A percentile compares a stretch with the other conserved stretches of the same genome.
phyloP scores from a whole-genome alignment of 1,284 basidiomycete genomes.

The Hymenochaete sp. region DNA sequence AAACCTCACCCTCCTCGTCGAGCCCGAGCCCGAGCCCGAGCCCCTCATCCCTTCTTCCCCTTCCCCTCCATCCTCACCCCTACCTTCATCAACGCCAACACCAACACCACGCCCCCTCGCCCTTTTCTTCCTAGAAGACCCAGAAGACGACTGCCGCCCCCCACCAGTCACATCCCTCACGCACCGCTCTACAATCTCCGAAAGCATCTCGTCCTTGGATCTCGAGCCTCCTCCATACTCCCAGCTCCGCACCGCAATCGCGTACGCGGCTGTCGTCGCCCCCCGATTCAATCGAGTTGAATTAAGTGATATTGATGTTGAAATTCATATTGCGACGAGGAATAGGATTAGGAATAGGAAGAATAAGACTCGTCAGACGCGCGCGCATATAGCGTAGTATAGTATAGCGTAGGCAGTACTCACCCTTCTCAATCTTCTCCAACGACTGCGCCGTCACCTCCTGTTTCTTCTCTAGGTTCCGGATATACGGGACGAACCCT shows the following conservation, averaged over 20 bases:
- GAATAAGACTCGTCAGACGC: constrained; percentile 3
- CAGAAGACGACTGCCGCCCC: neutral
- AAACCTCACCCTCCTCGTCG: constrained; percentile 17
- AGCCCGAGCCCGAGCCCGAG: too few species aligned
- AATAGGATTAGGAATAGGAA: neutral
- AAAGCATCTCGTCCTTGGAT: constrained; percentile 55
- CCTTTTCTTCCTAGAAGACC: neutral
- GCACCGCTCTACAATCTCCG: constrained; percentile 50
- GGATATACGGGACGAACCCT: constrained; percentile 55
- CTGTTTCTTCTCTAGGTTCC: constrained; percentile 83
- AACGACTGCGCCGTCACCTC: constrained; percentile 76
- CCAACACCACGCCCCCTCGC: neutral
- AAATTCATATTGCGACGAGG: neutral
- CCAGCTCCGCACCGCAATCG: constrained; percentile 57
- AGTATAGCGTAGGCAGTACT: constrained; percentile 21
- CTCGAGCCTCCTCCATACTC: constrained; percentile 66
- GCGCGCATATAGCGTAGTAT: constrained; percentile 7
- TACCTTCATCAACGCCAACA: neutral
- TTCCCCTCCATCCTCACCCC: neutral
- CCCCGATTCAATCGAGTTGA: neutral
- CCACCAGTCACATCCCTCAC: constrained; percentile 10
- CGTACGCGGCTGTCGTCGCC: constrained; percentile 51
- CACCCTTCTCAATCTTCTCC: constrained; percentile 92
- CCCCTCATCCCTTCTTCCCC: too few species aligned
- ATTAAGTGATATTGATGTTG: neutral